Percentiles rank a stretch among this genome's conserved stretches.
These are phyloP conservation scores for Penicillium griseofulvum DNA, from an alignment of 2,329 filamentous ascomycete species.

Conservation along the genomic window DNA sequence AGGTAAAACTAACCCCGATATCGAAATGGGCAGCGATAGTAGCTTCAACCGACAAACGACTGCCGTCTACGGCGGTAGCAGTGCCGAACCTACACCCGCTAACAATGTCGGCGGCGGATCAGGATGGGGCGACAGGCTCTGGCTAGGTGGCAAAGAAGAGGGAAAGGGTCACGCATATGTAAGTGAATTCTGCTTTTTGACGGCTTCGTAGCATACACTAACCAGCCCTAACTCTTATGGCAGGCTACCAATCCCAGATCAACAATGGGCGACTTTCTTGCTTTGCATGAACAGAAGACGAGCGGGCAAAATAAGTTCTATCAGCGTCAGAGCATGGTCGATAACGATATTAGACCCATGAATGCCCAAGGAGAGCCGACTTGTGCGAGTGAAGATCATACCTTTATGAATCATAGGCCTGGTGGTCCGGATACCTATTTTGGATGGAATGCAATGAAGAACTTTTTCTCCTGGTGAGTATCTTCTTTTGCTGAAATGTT, in stretches of 20 bases:
- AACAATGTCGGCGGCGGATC: conserved; percentile 26
- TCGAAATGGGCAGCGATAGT: background rate
- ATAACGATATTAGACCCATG: background rate
- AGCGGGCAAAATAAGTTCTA: conserved; percentile 22
- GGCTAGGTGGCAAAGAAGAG: conserved; percentile 23
- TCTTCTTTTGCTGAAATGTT: background rate
- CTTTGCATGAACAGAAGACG: conserved; percentile 29
- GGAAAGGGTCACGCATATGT: conserved; percentile 28
- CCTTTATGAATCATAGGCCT: conserved; percentile 29
- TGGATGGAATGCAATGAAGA: conserved; percentile 31
- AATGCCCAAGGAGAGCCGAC: conserved; percentile 16
- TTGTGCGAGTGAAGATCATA: conserved; percentile 33
- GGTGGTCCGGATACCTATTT: conserved; percentile 30
- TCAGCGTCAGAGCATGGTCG: conserved; percentile 10
- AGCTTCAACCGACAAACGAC: conserved; percentile 13
- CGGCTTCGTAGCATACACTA: too few species aligned
- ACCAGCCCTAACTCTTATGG: background rate
- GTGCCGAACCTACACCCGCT: conserved; percentile 29
- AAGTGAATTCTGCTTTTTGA: background rate
- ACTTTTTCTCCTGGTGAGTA: conserved; percentile 15
- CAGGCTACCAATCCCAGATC: conserved; percentile 24
- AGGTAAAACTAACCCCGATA: background rate
- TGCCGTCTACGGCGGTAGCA: conserved; percentile 24
- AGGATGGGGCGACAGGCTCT: conserved; percentile 24
- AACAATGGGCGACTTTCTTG: conserved; percentile 29